phyloP scores from a whole-genome alignment of 2,329 filamentous ascomycete species.

The Tolypocladium tropicale region DNA sequence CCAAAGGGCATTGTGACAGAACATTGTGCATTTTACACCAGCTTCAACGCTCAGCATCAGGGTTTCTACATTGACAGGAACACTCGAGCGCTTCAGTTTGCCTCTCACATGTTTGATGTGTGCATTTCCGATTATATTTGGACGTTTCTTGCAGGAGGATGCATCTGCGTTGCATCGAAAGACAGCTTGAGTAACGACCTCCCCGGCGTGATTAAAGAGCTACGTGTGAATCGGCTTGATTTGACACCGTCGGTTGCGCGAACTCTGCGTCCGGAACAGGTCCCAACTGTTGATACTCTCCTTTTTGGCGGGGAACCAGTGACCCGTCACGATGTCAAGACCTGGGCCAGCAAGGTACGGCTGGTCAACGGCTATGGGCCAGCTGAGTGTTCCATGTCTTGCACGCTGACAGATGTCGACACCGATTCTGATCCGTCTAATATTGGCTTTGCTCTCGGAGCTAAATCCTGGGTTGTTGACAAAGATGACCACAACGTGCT shows the following conservation, averaged over 20 bases:
- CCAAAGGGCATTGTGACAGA: slow-evolving; percentile 1
- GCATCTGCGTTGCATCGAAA: slow-evolving; percentile 2
- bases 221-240: background rate
- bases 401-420: background rate
- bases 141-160: slow-evolving; percentile 2
- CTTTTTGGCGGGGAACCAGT: slow-evolving; percentile 1
- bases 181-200: background rate
- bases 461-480: slow-evolving; percentile 19
- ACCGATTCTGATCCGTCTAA: background rate
- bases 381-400: slow-evolving; percentile 4
- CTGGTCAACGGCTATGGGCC: slow-evolving; percentile 4
- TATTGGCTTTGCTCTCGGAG: background rate
- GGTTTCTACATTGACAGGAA: background rate
- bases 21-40: background rate
- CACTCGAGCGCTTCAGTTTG: slow-evolving; percentile 1
- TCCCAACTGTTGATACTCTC: background rate
- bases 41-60: background rate
- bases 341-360: background rate
- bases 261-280: background rate
- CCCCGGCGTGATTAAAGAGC: background rate
- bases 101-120: slow-evolving; percentile 3
- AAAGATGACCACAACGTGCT: slow-evolving; percentile 15
- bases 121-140: slow-evolving; percentile 2
- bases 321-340: background rate
- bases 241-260: slow-evolving; percentile 1